Evolutionary conservation across 2,329 filamentous ascomycete species (phyloP).

Genomic region (Fusarium liriodendri): DNA sequence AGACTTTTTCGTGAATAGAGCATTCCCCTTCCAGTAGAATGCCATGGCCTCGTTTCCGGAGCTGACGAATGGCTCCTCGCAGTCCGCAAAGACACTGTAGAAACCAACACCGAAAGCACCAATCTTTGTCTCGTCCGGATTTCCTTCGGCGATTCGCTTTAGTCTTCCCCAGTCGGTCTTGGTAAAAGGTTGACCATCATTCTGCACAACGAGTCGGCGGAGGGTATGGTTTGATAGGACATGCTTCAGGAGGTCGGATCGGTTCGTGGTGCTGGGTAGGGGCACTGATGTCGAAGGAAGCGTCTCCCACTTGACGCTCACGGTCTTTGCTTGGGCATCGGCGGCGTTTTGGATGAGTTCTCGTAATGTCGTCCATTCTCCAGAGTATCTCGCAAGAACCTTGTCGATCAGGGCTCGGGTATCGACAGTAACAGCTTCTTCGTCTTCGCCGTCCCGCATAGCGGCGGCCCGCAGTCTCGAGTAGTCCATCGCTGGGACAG

Average conservation of each 20-base stretch:
- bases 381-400: conserved; percentile 93
- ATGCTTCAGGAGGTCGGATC: conserved; percentile 82
- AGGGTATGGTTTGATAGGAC: conserved; percentile 86
- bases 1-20: conserved; percentile 89
- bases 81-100: conserved; percentile 98
- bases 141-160: conserved; percentile 98
- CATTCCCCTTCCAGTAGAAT: conserved; percentile 99
- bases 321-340: conserved; percentile 90
- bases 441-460: conserved; percentile 85
- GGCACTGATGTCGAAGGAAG: conserved; percentile 83
- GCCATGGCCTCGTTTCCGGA: conserved; percentile 95
- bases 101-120: conserved; percentile 98
- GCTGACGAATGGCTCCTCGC: conserved; percentile 96
- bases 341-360: conserved; percentile 99
- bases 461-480: conserved; percentile 86
- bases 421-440: conserved; percentile 98
- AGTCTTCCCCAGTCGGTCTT: conserved; percentile 92
- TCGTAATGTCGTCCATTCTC: conserved; percentile 90
- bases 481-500: conserved; percentile 69
- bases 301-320: conserved; percentile 93
- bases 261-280: conserved; percentile 71
- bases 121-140: conserved; percentile 98
- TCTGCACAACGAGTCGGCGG: conserved; percentile 88
- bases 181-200: conserved; percentile 89
- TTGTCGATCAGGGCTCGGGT: conserved; percentile 98